These are phyloP conservation scores for Basipetospora chlamydospora DNA, from an alignment of 2,329 filamentous ascomycete genomes.

Conservation along the genomic window DNA sequence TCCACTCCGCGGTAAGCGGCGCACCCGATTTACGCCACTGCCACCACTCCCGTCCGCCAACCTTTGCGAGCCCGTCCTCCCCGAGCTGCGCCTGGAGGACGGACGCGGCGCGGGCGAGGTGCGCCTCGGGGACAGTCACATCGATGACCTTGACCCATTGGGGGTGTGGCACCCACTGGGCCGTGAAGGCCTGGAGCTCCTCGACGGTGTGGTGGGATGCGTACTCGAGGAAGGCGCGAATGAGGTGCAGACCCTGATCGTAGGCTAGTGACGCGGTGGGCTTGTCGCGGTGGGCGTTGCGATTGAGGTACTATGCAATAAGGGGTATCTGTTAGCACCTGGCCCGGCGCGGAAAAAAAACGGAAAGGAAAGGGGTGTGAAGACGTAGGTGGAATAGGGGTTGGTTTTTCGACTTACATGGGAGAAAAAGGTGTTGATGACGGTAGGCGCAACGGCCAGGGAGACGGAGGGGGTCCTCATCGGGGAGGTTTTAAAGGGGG, in stretches of 20 bases:
- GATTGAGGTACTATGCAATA: conserved; percentile 57
- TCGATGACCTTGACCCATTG: conserved; percentile 73
- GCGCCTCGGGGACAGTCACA: conserved; percentile 47
- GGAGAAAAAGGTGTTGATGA: conserved; percentile 71
- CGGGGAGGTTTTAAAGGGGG: too few species aligned
- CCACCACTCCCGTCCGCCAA: conserved; percentile 82
- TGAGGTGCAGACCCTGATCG: conserved; percentile 77
- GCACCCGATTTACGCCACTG: conserved; percentile 60
- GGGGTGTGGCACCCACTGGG: conserved; percentile 81
- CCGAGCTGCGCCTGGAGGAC: conserved; percentile 64
- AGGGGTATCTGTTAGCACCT: background rate
- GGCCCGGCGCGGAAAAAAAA: background rate
- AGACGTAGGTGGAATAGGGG: background rate
- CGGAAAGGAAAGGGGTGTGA: background rate
- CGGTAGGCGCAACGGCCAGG: conserved; percentile 73
- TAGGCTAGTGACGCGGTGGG: conserved; percentile 88
- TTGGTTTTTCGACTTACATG: conserved; percentile 43
- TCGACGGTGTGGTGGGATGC: conserved; percentile 84
- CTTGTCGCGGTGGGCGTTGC: conserved; percentile 58
- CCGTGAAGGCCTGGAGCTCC: conserved; percentile 80
- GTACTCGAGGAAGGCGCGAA: conserved; percentile 73
- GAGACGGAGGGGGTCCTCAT: conserved; percentile 35
- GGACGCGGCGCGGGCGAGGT: conserved; percentile 50
- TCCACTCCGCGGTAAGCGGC: conserved; percentile 74
- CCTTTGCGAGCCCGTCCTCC: conserved; percentile 52